Conservation (phyloP, 805 yeast genomes). For the Starmerella etchellsii region DNA sequence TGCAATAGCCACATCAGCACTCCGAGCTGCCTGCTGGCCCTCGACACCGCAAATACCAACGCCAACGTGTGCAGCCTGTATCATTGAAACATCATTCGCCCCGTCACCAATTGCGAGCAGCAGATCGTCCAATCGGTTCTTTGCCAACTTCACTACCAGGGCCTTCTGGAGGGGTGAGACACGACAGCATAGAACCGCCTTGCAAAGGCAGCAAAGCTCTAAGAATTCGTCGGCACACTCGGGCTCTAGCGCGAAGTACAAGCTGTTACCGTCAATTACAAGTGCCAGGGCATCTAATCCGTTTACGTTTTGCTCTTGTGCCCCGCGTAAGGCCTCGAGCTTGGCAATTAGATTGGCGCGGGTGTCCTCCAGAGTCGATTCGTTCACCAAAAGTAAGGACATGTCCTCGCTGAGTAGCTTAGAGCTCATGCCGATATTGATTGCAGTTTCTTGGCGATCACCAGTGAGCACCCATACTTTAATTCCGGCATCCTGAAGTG, state of each 20-base stretch:
- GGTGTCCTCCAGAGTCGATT: constrained; percentile 69
- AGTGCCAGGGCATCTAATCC: constrained; percentile 74
- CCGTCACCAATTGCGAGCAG: constrained; percentile 96
- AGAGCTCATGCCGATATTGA: constrained; percentile 97
- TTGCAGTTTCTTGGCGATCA: constrained; percentile 96
- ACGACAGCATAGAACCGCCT: constrained; percentile 94
- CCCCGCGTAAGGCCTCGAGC: constrained; percentile 45
- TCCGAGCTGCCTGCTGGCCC: constrained; percentile 98
- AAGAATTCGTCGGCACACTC: constrained; percentile 67
- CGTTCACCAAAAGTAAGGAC: constrained; percentile 83
- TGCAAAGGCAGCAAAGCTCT: constrained; percentile 72
- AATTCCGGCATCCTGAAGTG: constrained; percentile 91
- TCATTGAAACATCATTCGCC: constrained; percentile 98
- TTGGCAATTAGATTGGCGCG: constrained; percentile 59
- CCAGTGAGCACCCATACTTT: constrained; percentile 97
- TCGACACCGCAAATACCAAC: constrained; percentile 99
- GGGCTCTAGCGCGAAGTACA: constrained; percentile 71
- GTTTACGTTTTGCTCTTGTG: constrained; percentile 36
- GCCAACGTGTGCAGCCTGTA: constrained; percentile 98
- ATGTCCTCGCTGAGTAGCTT: constrained; percentile 86
- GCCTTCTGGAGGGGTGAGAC: constrained; percentile 98
- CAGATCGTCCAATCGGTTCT: constrained; percentile 50
- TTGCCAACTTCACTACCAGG: constrained; percentile 85
- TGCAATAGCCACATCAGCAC: constrained; percentile 95
- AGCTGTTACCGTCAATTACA: constrained; percentile 86